A percentile compares a stretch with the other conserved stretches of the same genome.
Evolutionary conservation across 371 early-diverging fungal species (phyloP).

Genomic region (Mortierella sp.): DNA sequence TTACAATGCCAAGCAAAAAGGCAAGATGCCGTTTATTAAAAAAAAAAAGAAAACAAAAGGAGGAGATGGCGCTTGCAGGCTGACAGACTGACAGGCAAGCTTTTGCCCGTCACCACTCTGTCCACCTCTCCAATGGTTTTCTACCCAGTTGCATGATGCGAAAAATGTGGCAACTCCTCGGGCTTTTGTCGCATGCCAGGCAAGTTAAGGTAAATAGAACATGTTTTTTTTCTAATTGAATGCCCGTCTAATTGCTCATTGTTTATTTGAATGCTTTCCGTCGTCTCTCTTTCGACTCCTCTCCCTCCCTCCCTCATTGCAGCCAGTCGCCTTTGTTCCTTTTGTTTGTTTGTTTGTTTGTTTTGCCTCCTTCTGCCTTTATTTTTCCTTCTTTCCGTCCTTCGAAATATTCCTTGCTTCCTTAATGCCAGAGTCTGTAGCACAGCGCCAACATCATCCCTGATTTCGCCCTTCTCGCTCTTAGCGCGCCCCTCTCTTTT

Average conservation of each 20-base stretch:
- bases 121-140: neutral
- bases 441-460: too few relatives aligned
- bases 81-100: neutral
- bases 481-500: too few relatives aligned
- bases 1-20: too few relatives aligned
- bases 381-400: neutral
- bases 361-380: neutral
- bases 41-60: neutral
- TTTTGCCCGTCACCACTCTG: neutral
- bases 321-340: slow-evolving; percentile 8
- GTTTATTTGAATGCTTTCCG: neutral
- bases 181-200: neutral
- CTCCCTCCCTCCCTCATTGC: neutral
- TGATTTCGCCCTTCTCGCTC: too few relatives aligned
- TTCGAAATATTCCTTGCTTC: too few relatives aligned
- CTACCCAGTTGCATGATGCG: neutral
- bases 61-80: neutral
- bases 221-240: neutral
- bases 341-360: neutral
- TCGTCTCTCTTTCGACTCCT: neutral
- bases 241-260: neutral
- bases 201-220: neutral
- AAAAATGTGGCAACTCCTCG: neutral
- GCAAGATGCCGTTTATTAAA: neutral
- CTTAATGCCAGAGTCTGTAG: too few relatives aligned